Evolutionary conservation across 2,329 filamentous ascomycete genomes (phyloP).

Genomic region (Fusarium virguliforme): DNA sequence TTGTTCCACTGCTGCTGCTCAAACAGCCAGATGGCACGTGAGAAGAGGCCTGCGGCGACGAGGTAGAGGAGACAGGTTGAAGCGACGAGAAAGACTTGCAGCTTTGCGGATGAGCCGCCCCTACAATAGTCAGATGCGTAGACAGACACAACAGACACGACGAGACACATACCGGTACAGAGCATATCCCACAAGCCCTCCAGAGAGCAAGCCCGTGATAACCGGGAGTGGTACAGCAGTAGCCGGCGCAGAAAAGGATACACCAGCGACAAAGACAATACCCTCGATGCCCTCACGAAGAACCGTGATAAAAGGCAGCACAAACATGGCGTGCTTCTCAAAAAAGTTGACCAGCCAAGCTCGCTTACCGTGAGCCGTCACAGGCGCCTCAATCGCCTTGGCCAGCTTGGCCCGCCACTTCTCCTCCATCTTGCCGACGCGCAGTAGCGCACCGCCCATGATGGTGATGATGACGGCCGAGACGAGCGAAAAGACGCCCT

Average conservation of each 20-base stretch:
- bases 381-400: constrained; percentile 73
- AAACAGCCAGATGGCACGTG: constrained; percentile 82
- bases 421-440: constrained; percentile 86
- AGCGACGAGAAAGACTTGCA: constrained; percentile 83
- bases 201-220: constrained; percentile 78
- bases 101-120: constrained; percentile 61
- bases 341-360: constrained; percentile 73
- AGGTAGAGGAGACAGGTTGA: constrained; percentile 90
- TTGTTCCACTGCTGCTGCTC: constrained; percentile 80
- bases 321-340: constrained; percentile 90
- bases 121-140: constrained; percentile 47
- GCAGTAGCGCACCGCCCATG: constrained; percentile 85
- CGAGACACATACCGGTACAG: constrained; percentile 77
- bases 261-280: constrained; percentile 90
- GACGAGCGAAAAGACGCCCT: constrained; percentile 83
- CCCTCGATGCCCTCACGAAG: constrained; percentile 89
- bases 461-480: constrained; percentile 87
- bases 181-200: constrained; percentile 77
- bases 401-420: constrained; percentile 89
- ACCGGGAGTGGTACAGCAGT: constrained; percentile 84
- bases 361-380: constrained; percentile 62
- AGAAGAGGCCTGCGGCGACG: constrained; percentile 87
- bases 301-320: constrained; percentile 88
- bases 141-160: no score
- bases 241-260: constrained; percentile 83